Percentiles rank a stretch among this genome's conserved stretches.
Evolutionary conservation across 176 grass and related monocot species (phyloP).

Genomic region (Carex myosuroides): DNA sequence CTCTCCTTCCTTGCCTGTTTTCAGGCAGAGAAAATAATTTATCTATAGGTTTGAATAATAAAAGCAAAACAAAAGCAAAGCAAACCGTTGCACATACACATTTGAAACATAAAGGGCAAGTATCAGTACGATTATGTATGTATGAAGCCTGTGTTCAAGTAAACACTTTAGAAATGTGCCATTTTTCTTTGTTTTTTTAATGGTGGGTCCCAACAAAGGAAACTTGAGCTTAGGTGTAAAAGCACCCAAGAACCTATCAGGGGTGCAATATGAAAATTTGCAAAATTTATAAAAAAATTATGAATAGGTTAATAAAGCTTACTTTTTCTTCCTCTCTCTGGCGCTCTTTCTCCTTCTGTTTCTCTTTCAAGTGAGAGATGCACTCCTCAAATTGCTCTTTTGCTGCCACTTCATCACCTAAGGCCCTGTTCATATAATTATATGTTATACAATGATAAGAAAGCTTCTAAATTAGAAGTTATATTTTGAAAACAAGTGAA

Average conservation of each 20-base stretch:
- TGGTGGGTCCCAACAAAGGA: background rate
- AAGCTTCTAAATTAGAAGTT: background rate
- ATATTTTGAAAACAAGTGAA: slow-evolving; percentile 11
- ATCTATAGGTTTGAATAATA: background rate
- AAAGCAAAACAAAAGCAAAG: background rate
- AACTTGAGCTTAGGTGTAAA: background rate
- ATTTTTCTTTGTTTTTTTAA: background rate
- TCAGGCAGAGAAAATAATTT: background rate
- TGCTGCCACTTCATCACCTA: slow-evolving; percentile 47
- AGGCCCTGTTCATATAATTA: slow-evolving; percentile 36
- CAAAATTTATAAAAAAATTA: background rate
- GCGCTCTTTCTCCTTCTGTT: slow-evolving; percentile 85
- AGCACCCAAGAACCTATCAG: background rate
- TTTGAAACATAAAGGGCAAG: background rate
- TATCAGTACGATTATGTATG: background rate
- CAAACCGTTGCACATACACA: slow-evolving; percentile 19
- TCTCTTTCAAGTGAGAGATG: slow-evolving; percentile 72
- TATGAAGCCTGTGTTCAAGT: background rate
- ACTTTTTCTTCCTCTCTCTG: slow-evolving; percentile 96
- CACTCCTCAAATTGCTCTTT: slow-evolving; percentile 88
- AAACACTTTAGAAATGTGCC: background rate
- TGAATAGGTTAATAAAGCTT: background rate
- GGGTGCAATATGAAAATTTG: background rate
- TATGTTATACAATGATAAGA: background rate
- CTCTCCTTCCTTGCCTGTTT: slow-evolving; percentile 53